Base-by-base conservation (phyloP, 257 asterid species). In the Paraleonurus japonicus region DNA sequence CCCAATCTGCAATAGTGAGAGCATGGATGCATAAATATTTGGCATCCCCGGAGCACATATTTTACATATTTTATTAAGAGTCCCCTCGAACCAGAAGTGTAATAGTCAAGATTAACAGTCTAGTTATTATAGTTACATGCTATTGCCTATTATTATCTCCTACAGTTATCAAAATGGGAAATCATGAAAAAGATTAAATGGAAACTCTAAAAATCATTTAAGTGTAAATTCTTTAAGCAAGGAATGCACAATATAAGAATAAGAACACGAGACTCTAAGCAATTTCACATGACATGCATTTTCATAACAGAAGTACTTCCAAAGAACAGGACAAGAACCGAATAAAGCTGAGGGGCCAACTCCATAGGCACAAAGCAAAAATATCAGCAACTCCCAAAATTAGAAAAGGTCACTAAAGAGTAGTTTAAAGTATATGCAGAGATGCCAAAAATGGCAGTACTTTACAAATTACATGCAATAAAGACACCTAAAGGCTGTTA, bases 391-490 rank as follows among this genome's bases (percentile, higher is more conserved):
- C 57, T 68, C 82, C 62, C 50, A 62, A 32, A 69, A 53, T 45
- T 48, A 63, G 59, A 71, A 62, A 66, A 47, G 70, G 57, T 66
- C 69, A 71, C 65, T 64, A 65, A 37, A 78, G 61, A 58, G 63
- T 55, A 70, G 61, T 71, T 64, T 67, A 57, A 64, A 55, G 81
- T 80, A 78, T 83, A 80, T 70, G 76, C 76, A 81, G 80, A 68
- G 74, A 73, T 26, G 74, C 81, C 79, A 68, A 73, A n/a, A 76
- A 71, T 60, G 84, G 86, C 73, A 39, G 62, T 71, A 79, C 78
- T 77, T 73, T 81, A 84, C 84, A 84, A 78, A 79, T 79, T 71
- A 81, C 88, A 76, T 41, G 59, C 74, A 68, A 68, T 55, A 70
- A 76, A 69, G 75, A 43, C 45, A 65, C 61, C 81, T 78, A 75